Percentiles rank a stretch among this genome's conserved stretches.
Evolutionary conservation across 257 asterid species (phyloP).

Genomic region (Ilex aquifolium): DNA sequence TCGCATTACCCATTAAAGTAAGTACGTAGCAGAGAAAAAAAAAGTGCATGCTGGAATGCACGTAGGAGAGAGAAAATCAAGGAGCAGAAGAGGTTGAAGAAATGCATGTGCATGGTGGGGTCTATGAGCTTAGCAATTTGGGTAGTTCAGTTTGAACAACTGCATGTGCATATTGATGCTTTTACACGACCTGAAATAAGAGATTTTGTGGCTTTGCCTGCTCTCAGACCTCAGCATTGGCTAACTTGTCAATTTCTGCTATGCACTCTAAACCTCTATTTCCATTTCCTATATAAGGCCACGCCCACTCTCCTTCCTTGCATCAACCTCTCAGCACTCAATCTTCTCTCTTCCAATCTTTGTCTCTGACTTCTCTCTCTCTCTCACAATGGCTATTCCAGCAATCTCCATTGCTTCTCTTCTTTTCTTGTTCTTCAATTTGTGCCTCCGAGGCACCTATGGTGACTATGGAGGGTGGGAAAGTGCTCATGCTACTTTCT

Average conservation of each 20-base stretch:
- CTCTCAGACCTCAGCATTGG: slow-evolving; percentile 21
- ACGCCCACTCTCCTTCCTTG: slow-evolving; percentile 6
- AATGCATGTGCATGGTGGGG: slow-evolving; percentile 73
- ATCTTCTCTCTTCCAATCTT: slow-evolving; percentile 5
- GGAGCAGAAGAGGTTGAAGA: too few relatives aligned
- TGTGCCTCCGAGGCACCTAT: slow-evolving; percentile 18
- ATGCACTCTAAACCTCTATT: slow-evolving; percentile 3
- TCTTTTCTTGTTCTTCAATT: slow-evolving; percentile 20
- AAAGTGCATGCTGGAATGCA: not conserved
- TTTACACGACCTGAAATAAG: slow-evolving; percentile 24
- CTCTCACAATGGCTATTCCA: slow-evolving; percentile 32
- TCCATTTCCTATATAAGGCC: slow-evolving; percentile 38
- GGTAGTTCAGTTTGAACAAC: slow-evolving; percentile 62
- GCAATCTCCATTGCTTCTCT: slow-evolving; percentile 21
- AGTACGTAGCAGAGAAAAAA: not conserved
- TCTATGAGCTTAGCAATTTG: slow-evolving; percentile 38
- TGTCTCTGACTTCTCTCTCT: not conserved
- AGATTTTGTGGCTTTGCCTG: slow-evolving; percentile 29
- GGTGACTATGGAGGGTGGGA: slow-evolving; percentile 63
- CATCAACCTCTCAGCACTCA: not conserved
- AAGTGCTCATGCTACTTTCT: slow-evolving; percentile 65
- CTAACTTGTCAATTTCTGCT: slow-evolving; percentile 44
- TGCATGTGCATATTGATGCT: slow-evolving; percentile 61
- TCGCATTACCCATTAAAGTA: not conserved
- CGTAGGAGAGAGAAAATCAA: not conserved